Evolutionary conservation across 208 protist genomes (phyloP), one percentile per base, ranked within the genome.

Genomic region (Crithidia brevicula): DNA sequence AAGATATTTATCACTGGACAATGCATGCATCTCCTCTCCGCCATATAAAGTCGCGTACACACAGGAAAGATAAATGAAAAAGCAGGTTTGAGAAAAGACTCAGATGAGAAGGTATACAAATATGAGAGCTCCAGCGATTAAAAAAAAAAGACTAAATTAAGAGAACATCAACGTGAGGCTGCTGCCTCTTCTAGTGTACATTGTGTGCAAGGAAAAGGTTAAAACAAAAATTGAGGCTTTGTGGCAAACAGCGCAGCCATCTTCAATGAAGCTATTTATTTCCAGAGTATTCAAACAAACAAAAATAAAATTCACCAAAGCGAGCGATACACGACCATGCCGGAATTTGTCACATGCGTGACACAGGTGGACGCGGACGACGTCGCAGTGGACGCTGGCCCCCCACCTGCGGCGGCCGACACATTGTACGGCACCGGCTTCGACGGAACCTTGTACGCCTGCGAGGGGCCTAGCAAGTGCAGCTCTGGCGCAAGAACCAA

Each of bases 401-500:
- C 5, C 22, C 66, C 53, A 64, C 43, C 59, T 0, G 13, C 31
- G 31, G 45, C 25, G 22, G 20, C n/a, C n/a, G 45, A 54, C 11
- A 76, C 49, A 15, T 81, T 81, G 68, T 96, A 96, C 16, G 91
- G 88, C n/a, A 94, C 73, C 7, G 87, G 84, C 3, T 79, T 80
- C 4, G 79, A 73, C 20, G 86, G 73, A 15, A 96, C 85, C 52
- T 80, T 85, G 46, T 79, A 71, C 30, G 79, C 54, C 42, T 77
- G 50, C 42, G 66, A 74, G 9, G 82, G 51, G 0, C 86, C 84
- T 27, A 89, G 77, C 25, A 85, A 65, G 31, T 83, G 74, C 49
- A 96, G 61, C 45, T 96, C 87, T 0, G 91, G 91, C 8, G 82
- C 87, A 10, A 96, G 69, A 20, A 86, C 46, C 4, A 96, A 75